Evolutionary conservation across 2,329 filamentous ascomycete species (phyloP), one percentile per base, ranked within the genome.

Genomic region (Drechslera avenae): DNA sequence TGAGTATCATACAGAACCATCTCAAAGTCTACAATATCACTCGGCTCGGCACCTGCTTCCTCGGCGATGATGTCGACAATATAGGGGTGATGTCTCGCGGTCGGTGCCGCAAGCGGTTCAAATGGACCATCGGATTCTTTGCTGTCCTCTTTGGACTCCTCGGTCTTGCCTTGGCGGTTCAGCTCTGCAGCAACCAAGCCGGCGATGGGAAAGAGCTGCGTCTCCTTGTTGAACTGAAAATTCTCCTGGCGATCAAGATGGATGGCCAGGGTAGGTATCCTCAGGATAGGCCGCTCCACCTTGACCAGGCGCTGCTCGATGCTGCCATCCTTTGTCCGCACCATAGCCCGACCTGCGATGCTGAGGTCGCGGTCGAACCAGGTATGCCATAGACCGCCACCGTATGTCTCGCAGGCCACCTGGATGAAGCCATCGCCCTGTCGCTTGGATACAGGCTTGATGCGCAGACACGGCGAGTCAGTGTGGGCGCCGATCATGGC

Each of bases 1-100:
- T 99, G 94, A 8, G 91, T 95, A 73, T 99, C 94, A 75, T 96
- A 99, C 34, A 99, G 86, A n/a, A 97, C 85, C 65, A 97, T 84
- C 77, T 99, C 94, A 65, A 99, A 99, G 76, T 99, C 94, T 40
- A 94, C 79, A 14, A 99, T 83, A 52, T 92, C 86, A 3, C 85
- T 78, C 0, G 88, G 81, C 14, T 84, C 76, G 28, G 89, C 87
- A 5, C 83, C 88, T 2, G 89, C 88, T 68, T 96, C 86, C 30
- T 86, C 80, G 23, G 94, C 92, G 60, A 99, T 87, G 36, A 96
- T 80, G 55, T 95, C 86, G 51, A 99, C 82, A 52, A 99, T 80
- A 64, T 89, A 89, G 3, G 93, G 86, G 74, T 97, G 93, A 73
- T 99, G 94, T 53, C 94, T 86, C 71, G 96, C 86, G 0, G 83